Evolutionary conservation across 768 basidiomycete species (phyloP), one percentile per base, ranked within the genome.

Genomic region (Suillus occidentalis): DNA sequence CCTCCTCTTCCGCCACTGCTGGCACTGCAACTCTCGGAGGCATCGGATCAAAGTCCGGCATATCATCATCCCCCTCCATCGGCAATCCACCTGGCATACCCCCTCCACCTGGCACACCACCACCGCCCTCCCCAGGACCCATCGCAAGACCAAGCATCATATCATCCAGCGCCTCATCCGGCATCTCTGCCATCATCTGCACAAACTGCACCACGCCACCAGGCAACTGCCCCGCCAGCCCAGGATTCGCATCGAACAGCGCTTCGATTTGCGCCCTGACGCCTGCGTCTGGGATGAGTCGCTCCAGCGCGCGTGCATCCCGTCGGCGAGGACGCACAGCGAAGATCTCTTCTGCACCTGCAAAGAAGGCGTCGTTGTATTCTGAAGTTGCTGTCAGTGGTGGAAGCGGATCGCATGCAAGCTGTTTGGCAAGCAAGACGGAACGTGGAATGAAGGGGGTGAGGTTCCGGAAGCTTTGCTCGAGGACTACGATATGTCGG

Each of bases 381-480:
- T 70, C 72, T 40, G 82, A 89, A 2, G 87, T 71, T 3, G 83
- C 77, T 1, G 83, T 82, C 7, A 77, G 78, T 0, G 96, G 95
- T 0, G 96, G 94, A 3, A 97, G 79, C 0, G 96, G 95, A 72
- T 98, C 97, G 69, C 90, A 97, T 10, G 89, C 87, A 66, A 92
- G 79, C 7, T 86, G 82, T 63, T 86, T 84, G 14, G 76, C 78
- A 6, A 81, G 77, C 14, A 85, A 75, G 5, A 91, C 80, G 6
- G 78, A 70, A 14, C 81, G 78, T 0, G 93, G 92, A 60, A 96
- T 81, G 79, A 95, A 96, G 0, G 87, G 81, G 59, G 90, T 84
- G 12, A 93, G 79, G 9, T 81, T 78, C 31, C 81, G 82, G 67
- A 87, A 85, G 4, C 82, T 82, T 7, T 84, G 77, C 69, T 91